These are phyloP conservation scores for Leonotis leonurus DNA, from an alignment of 257 asterid species.

Conservation along the genomic window DNA sequence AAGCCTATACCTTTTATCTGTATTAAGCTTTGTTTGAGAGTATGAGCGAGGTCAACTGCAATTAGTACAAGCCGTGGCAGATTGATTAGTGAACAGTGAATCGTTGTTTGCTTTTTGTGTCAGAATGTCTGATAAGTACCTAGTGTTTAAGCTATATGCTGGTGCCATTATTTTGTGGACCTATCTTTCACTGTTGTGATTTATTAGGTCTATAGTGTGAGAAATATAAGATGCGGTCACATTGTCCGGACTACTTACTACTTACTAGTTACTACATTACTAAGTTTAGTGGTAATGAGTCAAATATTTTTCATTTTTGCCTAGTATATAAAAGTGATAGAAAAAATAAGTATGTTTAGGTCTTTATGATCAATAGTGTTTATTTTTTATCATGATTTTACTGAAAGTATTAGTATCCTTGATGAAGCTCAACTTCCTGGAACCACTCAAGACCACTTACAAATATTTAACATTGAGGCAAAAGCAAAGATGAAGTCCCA, in stretches of 20 bases:
- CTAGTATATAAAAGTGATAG: neutral
- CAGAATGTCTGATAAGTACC: neutral
- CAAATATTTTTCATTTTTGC: neutral
- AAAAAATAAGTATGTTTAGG: neutral
- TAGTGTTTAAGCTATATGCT: neutral
- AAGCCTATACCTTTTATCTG: neutral
- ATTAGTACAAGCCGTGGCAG: neutral
- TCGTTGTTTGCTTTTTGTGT: neutral
- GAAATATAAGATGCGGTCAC: neutral
- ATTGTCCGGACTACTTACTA: constrained; percentile 6
- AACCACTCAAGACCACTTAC: constrained; percentile 92
- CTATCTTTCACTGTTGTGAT: neutral
- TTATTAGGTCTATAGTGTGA: neutral
- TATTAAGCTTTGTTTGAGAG: neutral
- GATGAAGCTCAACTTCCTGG: constrained; percentile 94
- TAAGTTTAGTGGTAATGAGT: neutral
- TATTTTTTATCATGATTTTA: constrained; percentile 5
- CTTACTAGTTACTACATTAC: too few species aligned
- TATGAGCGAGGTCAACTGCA: neutral
- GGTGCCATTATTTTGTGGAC: neutral
- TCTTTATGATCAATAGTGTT: neutral
- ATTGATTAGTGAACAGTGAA: neutral
- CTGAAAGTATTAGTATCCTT: constrained; percentile 23
- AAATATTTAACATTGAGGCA: constrained; percentile 95
- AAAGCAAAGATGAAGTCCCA: constrained; percentile 87